These are phyloP conservation scores for Lophium mytilinum DNA, from an alignment of 495 filamentous ascomycete species.

Conservation along the genomic window DNA sequence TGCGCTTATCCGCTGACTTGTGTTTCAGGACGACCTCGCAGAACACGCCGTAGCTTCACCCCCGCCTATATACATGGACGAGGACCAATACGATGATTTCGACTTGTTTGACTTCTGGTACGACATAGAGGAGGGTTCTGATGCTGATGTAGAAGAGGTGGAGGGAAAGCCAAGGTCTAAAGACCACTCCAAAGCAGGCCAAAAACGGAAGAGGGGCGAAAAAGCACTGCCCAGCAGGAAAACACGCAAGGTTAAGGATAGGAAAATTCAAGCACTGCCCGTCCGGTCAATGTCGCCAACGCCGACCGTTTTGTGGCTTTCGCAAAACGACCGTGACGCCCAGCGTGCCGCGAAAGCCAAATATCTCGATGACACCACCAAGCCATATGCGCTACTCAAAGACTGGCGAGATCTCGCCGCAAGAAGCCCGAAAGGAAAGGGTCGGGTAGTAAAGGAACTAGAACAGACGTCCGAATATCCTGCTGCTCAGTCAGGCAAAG, in stretches of 20 bases:
- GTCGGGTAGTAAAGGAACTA: neutral
- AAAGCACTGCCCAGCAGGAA: slow-evolving; percentile 6
- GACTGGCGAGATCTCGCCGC: slow-evolving; percentile 28
- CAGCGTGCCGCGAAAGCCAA: slow-evolving; percentile 1
- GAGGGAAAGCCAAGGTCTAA: too few species aligned
- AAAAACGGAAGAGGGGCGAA: slow-evolving; percentile 19
- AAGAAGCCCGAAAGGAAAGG: neutral
- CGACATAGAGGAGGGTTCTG: slow-evolving; percentile 33
- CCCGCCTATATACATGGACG: slow-evolving; percentile 15
- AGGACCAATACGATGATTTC: slow-evolving; percentile 17
- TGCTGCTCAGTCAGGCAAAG: neutral
- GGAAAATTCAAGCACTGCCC: neutral
- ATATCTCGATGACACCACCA: slow-evolving; percentile 2
- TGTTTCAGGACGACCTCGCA: slow-evolving; percentile 33
- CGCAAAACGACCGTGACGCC: slow-evolving; percentile 1
- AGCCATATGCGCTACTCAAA: slow-evolving; percentile 28
- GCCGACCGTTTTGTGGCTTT: slow-evolving; percentile 18
- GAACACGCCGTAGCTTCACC: slow-evolving; percentile 35
- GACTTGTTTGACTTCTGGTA: slow-evolving; percentile 29
- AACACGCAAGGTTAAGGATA: slow-evolving; percentile 11
- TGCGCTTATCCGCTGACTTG: slow-evolving; percentile 3
- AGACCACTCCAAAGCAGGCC: slow-evolving; percentile 8
- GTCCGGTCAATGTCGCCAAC: neutral
- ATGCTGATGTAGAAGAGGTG: slow-evolving; percentile 29
- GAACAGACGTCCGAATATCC: neutral